Conservation (phyloP, 805 yeast species). For the Crinitomyces ghanaensis region DNA sequence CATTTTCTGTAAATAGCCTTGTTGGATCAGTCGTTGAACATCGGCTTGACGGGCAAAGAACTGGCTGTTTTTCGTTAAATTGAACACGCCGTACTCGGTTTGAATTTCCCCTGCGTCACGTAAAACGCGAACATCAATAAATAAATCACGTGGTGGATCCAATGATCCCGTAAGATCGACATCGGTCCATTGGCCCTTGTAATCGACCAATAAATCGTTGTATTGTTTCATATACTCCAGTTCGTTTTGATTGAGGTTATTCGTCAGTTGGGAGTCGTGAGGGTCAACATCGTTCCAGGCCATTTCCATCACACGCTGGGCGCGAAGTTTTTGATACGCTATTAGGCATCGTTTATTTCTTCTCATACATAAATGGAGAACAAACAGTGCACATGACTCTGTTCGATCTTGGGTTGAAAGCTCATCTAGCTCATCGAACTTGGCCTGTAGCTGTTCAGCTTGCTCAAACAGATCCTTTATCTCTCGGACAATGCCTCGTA, state of each 20-base stretch:
- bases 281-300: slow-evolving; percentile 47
- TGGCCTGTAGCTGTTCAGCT: slow-evolving; percentile 35
- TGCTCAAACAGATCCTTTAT: slow-evolving; percentile 37
- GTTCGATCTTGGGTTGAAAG: slow-evolving; percentile 22
- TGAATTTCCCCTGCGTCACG: slow-evolving; percentile 95
- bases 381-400: slow-evolving; percentile 34
- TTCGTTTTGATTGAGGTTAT: slow-evolving; percentile 62
- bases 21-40: slow-evolving; percentile 87
- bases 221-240: slow-evolving; percentile 66
- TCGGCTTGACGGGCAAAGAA: slow-evolving; percentile 90
- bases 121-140: slow-evolving; percentile 85
- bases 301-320: slow-evolving; percentile 51
- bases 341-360: slow-evolving; percentile 82
- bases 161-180: slow-evolving; percentile 81
- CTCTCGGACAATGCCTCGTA: slow-evolving; percentile 62
- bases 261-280: slow-evolving; percentile 22
- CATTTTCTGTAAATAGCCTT: slow-evolving; percentile 78
- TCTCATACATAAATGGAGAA: slow-evolving; percentile 65
- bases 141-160: slow-evolving; percentile 83
- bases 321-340: slow-evolving; percentile 69
- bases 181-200: slow-evolving; percentile 71
- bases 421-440: slow-evolving; percentile 11
- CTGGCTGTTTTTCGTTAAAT: slow-evolving; percentile 84
- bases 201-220: slow-evolving; percentile 57
- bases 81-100: slow-evolving; percentile 94